These are phyloP conservation scores for Globisporangium yorkense DNA, from an alignment of 352 stramenopile species.

Conservation along the genomic window DNA sequence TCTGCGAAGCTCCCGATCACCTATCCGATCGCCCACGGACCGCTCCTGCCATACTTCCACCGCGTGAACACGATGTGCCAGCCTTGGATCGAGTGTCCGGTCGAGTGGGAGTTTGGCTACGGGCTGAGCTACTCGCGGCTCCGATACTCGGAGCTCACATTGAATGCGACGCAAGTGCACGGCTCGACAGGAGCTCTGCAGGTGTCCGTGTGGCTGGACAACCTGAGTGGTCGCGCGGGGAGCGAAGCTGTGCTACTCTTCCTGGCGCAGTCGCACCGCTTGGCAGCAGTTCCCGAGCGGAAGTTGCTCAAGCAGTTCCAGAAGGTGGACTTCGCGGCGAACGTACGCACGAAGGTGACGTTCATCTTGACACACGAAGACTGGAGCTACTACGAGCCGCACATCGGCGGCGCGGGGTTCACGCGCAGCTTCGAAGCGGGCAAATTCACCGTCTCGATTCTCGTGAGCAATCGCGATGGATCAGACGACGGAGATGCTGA, in stretches of 20 bases:
- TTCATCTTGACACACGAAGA: conserved; percentile 39
- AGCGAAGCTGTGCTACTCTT: conserved; percentile 76
- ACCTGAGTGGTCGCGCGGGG: conserved; percentile 35
- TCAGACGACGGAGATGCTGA: neutral
- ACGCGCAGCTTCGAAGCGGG: conserved; percentile 27
- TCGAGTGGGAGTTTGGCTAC: conserved; percentile 61
- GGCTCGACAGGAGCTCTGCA: conserved; percentile 22
- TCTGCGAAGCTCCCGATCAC: conserved; percentile 77
- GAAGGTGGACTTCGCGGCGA: conserved; percentile 42
- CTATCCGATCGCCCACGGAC: conserved; percentile 43
- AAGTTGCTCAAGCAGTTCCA: conserved; percentile 76
- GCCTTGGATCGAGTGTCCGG: conserved; percentile 40
- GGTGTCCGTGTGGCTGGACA: conserved; percentile 56
- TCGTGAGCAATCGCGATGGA: conserved; percentile 13
- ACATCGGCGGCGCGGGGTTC: conserved; percentile 37
- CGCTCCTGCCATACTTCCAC: conserved; percentile 64
- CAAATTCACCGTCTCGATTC: conserved; percentile 49
- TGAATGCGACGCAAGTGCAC: conserved; percentile 30
- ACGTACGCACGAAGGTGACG: conserved; percentile 23
- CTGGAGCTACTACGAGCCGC: conserved; percentile 50
- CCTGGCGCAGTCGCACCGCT: conserved; percentile 43
- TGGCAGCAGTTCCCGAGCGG: conserved; percentile 47
- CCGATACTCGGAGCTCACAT: conserved; percentile 41
- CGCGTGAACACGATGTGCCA: conserved; percentile 55
- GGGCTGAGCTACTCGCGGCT: conserved; percentile 68